A percentile compares a stretch with the other conserved stretches of the same genome.
Conservation (phyloP, 2,329 filamentous ascomycete species). For the Cytospora mali region DNA sequence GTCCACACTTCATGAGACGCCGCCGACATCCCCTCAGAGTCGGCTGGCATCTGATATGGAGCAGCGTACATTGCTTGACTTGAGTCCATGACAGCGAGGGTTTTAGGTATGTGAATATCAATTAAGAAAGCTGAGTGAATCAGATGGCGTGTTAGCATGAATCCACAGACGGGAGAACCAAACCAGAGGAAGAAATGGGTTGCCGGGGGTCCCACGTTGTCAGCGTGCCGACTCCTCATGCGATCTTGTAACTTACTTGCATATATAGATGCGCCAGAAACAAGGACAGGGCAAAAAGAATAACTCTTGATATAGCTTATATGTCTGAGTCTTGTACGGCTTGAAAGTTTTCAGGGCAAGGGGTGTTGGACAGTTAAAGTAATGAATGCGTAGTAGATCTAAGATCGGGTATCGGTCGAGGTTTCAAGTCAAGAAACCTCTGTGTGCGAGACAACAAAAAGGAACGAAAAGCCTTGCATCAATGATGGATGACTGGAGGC, state of each 20-base stretch:
- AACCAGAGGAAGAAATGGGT: constrained; percentile 32
- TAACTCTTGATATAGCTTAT: constrained; percentile 38
- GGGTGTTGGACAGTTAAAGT: constrained; percentile 31
- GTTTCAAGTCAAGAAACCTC: constrained; percentile 29
- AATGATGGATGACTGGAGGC: constrained; percentile 34
- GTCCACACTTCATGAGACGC: constrained; percentile 55
- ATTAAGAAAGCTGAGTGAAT: constrained; percentile 42
- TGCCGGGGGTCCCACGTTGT: constrained; percentile 35
- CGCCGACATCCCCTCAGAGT: constrained; percentile 49
- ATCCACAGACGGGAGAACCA: constrained; percentile 36
- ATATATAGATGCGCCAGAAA: constrained; percentile 41
- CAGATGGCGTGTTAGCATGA: constrained; percentile 44
- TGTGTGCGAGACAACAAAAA: constrained; percentile 39
- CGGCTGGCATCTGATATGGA: constrained; percentile 45
- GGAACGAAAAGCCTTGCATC: constrained; percentile 43
- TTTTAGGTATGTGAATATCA: constrained; percentile 37
- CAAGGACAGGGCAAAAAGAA: constrained; percentile 32
- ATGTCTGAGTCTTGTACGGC: constrained; percentile 30
- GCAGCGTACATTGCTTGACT: constrained; percentile 54
- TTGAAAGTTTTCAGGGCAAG: constrained; percentile 25
- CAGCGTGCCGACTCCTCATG: constrained; percentile 36
- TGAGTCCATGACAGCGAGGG: constrained; percentile 52
- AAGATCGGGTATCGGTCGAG: constrained; percentile 27
- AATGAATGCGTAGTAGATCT: constrained; percentile 43
- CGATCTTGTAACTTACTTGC: constrained; percentile 45